These are phyloP conservation scores for Mrakiaceae sp. DNA, from an alignment of 1,284 basidiomycete genomes.

Conservation along the genomic window DNA sequence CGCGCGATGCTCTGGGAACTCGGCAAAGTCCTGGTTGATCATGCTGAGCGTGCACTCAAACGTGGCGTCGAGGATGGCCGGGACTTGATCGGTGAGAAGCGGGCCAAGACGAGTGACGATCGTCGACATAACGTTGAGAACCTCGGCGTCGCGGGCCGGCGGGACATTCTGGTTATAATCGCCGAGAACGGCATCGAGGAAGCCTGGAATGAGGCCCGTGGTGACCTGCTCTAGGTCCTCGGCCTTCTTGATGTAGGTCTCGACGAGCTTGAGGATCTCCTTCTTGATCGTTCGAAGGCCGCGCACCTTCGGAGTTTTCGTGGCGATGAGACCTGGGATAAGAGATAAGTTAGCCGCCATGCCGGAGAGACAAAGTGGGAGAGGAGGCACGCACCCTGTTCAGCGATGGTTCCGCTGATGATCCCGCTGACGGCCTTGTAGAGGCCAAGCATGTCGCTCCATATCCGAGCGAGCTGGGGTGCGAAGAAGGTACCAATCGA, in stretches of 20 bases:
- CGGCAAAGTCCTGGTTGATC: conserved; percentile 99
- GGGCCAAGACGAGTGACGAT: conserved; percentile 73
- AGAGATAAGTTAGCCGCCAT: not conserved
- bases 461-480: conserved; percentile 90
- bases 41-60: conserved; percentile 96
- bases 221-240: conserved; percentile 93
- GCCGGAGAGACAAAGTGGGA: not conserved
- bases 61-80: conserved; percentile 88
- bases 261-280: conserved; percentile 93
- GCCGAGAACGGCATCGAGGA: conserved; percentile 91
- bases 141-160: conserved; percentile 88
- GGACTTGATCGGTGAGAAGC: conserved; percentile 87
- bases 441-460: conserved; percentile 95
- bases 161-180: conserved; percentile 95
- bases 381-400: conserved; percentile 50
- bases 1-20: conserved; percentile 94
- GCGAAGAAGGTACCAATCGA: conserved; percentile 96
- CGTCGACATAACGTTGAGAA: conserved; percentile 96
- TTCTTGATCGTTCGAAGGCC: conserved; percentile 96
- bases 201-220: conserved; percentile 81
- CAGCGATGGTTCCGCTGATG: conserved; percentile 83
- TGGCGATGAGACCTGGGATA: conserved; percentile 67
- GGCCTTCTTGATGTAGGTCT: conserved; percentile 93
- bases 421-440: conserved; percentile 98
- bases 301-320: conserved; percentile 94